A percentile compares a stretch with the other conserved stretches of the same genome.
These are phyloP conservation scores for Nicotiana knightiana DNA, from an alignment of 257 asterid species.

Conservation along the genomic window DNA sequence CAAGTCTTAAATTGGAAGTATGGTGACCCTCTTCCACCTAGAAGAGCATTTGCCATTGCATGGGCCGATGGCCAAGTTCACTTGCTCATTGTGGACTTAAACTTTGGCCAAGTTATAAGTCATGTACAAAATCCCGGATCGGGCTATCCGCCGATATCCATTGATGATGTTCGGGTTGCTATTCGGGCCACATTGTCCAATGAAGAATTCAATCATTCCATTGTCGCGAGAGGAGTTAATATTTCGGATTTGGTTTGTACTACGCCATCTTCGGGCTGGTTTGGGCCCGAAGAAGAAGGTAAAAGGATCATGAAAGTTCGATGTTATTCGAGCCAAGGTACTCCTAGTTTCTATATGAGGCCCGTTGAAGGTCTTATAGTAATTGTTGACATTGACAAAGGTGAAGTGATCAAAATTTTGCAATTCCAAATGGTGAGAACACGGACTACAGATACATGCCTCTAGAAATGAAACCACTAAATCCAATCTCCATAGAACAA, in stretches of 20 bases:
- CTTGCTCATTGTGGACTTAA: slow-evolving; percentile 52
- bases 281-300: slow-evolving; percentile 52
- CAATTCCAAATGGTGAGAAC: slow-evolving; percentile 50
- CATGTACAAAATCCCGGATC: slow-evolving; percentile 38
- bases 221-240: slow-evolving; percentile 51
- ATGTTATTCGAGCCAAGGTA: slow-evolving; percentile 45
- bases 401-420: slow-evolving; percentile 34
- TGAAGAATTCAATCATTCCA: slow-evolving; percentile 47
- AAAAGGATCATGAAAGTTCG: slow-evolving; percentile 50
- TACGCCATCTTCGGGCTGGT: slow-evolving; percentile 80
- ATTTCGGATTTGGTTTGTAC: slow-evolving; percentile 39
- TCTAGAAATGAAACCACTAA: slow-evolving; percentile 33
- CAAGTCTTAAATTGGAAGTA: slow-evolving; percentile 44
- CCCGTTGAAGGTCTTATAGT: slow-evolving; percentile 64
- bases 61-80: slow-evolving; percentile 45
- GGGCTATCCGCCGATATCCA: slow-evolving; percentile 51
- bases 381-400: slow-evolving; percentile 47
- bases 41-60: slow-evolving; percentile 54
- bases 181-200: slow-evolving; percentile 34
- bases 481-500: slow-evolving; percentile 63
- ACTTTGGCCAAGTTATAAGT: slow-evolving; percentile 36
- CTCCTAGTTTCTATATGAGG: slow-evolving; percentile 82
- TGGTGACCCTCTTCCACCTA: slow-evolving; percentile 38
- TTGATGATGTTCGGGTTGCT: slow-evolving; percentile 43
- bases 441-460: slow-evolving; percentile 47